These are phyloP conservation scores for Aegle marmelos DNA, from an alignment of 345 rosid genomes.

Conservation along the genomic window DNA sequence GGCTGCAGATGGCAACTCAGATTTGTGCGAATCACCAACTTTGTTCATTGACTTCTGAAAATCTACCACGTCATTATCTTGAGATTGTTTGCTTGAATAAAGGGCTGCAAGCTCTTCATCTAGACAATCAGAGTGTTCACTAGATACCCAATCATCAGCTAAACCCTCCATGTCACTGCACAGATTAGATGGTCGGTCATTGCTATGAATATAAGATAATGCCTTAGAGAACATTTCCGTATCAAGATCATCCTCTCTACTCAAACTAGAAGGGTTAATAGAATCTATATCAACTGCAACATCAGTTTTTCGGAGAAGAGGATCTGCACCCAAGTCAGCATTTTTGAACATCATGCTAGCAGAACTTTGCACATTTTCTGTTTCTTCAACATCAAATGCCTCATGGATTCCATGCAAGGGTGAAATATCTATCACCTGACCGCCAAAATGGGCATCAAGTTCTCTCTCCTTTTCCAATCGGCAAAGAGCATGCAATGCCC, in stretches of 20 bases:
- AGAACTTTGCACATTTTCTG: not conserved
- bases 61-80: conserved; percentile 19
- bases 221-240: not conserved
- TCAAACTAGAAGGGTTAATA: not conserved
- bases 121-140: conserved; percentile 22
- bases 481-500: conserved; percentile 45
- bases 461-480: conserved; percentile 21
- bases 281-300: not conserved
- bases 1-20: conserved; percentile 53
- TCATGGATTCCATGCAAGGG: not conserved
- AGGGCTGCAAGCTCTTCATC: conserved; percentile 35
- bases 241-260: not conserved
- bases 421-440: conserved; percentile 5
- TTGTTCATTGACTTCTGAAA: conserved; percentile 13
- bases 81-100: conserved; percentile 26
- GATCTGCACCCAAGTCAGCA: conserved; percentile 1
- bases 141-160: not conserved
- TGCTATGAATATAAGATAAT: not conserved
- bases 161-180: not conserved
- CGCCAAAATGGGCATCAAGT: not conserved
- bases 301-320: conserved; percentile 8
- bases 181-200: not conserved
- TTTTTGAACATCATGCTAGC: not conserved
- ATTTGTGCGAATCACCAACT: conserved; percentile 26
- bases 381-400: conserved; percentile 2